Percentiles rank a stretch among this genome's conserved stretches.
Conservation (phyloP, 345 rosid species). For the Salix brachista region DNA sequence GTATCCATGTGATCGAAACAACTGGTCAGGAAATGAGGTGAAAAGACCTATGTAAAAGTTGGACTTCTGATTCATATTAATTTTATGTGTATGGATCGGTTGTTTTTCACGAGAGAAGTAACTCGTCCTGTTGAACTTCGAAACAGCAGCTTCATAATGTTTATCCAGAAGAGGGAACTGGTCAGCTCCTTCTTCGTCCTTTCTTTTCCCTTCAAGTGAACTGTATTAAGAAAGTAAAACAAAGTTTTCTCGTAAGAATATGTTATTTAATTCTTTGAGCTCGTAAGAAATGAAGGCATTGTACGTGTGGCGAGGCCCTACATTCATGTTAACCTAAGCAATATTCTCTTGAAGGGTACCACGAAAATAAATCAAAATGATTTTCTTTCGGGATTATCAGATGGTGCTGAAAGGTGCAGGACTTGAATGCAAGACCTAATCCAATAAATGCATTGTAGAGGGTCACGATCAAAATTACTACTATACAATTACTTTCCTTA, state of each 20-base stretch:
- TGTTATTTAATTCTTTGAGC: neutral
- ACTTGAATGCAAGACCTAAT: conserved; percentile 29
- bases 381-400: conserved; percentile 1
- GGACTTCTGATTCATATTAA: neutral
- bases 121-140: conserved; percentile 2
- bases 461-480: conserved; percentile 8
- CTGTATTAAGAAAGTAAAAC: neutral
- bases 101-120: conserved; percentile 17
- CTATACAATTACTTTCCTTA: neutral
- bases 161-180: conserved; percentile 25
- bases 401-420: conserved; percentile 15
- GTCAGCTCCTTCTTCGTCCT: neutral
- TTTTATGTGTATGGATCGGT: neutral
- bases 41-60: neutral
- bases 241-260: neutral
- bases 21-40: neutral
- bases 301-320: neutral
- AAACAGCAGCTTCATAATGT: conserved; percentile 7
- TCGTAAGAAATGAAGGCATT: neutral
- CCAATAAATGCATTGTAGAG: conserved; percentile 17
- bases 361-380: neutral
- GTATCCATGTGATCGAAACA: neutral
- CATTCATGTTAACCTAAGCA: neutral
- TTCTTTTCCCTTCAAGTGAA: neutral
- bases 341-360: conserved; percentile 13